A percentile compares a stretch with the other conserved stretches of the same genome.
These are phyloP conservation scores for Gynandropsis gynandra DNA, from an alignment of 345 rosid genomes.

Conservation along the genomic window DNA sequence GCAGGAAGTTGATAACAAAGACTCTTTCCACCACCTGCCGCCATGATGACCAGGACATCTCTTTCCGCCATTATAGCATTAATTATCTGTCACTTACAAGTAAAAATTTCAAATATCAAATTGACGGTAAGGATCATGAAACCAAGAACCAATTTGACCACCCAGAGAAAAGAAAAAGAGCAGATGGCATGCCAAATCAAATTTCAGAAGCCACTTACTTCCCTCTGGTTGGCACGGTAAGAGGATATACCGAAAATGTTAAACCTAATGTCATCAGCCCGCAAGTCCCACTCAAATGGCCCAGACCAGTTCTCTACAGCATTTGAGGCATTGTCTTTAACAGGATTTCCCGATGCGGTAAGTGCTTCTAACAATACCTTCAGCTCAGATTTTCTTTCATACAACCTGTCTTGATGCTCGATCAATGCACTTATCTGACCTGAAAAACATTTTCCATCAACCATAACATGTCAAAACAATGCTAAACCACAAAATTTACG, in stretches of 20 bases:
- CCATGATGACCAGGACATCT: conserved; percentile 92
- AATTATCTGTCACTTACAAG: conserved; percentile 44
- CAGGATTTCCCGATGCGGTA: conserved; percentile 33
- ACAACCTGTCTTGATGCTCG: conserved; percentile 66
- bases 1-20: conserved; percentile 96
- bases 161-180: background rate
- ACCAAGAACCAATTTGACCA: background rate
- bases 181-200: background rate
- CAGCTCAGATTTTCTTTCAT: conserved; percentile 61
- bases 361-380: conserved; percentile 49
- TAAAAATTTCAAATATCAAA: background rate
- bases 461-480: background rate
- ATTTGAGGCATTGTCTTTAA: conserved; percentile 24
- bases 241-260: conserved; percentile 76
- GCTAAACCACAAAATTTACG: conserved; percentile 1
- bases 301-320: conserved; percentile 56
- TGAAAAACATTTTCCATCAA: conserved; percentile 17
- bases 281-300: conserved; percentile 76
- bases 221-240: conserved; percentile 77
- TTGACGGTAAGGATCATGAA: background rate
- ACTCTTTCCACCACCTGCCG: conserved; percentile 98
- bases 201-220: conserved; percentile 39
- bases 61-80: conserved; percentile 76
- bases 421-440: conserved; percentile 65
- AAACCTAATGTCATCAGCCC: conserved; percentile 57